phyloP scores from a whole-genome alignment of 495 filamentous ascomycete species.

The Annulohypoxylon moriforme region DNA sequence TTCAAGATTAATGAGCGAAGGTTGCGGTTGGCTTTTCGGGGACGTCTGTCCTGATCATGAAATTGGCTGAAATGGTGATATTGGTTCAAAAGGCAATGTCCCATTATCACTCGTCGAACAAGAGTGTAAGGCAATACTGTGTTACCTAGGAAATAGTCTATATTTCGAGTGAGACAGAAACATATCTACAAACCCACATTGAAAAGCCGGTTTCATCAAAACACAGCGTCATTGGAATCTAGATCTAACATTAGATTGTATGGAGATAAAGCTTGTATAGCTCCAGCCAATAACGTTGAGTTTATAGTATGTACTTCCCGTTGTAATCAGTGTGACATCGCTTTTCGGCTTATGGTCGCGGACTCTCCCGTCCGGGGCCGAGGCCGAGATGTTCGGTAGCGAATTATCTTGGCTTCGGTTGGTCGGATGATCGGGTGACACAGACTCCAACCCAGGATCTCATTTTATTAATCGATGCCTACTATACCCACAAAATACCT shows the following conservation, averaged over 20 bases:
- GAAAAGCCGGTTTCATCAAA: too few relatives aligned
- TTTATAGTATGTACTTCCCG: neutral
- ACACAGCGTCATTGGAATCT: too few relatives aligned
- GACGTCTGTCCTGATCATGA: constrained; percentile 47
- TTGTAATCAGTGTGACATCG: neutral
- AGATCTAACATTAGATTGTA: too few relatives aligned
- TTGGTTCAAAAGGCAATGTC: neutral
- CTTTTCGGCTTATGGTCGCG: neutral
- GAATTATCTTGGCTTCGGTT: neutral
- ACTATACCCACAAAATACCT: too few relatives aligned
- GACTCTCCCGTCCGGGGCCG: neutral
- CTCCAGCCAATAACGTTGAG: neutral
- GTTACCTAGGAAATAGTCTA: too few relatives aligned
- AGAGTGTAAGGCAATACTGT: too few relatives aligned
- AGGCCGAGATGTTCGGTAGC: neutral
- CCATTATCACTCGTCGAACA: neutral
- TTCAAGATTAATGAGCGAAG: constrained; percentile 61
- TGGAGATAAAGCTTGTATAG: too few relatives aligned
- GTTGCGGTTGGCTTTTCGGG: constrained; percentile 56
- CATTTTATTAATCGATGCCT: neutral
- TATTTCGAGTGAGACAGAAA: too few relatives aligned
- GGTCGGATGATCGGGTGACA: neutral
- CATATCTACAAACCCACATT: too few relatives aligned
- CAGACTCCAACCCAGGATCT: neutral
- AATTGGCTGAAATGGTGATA: neutral